A percentile compares a stretch with the other conserved stretches of the same genome.
These are phyloP conservation scores for Oryza coarctata DNA, from an alignment of 176 grass and related monocot genomes.

Conservation along the genomic window DNA sequence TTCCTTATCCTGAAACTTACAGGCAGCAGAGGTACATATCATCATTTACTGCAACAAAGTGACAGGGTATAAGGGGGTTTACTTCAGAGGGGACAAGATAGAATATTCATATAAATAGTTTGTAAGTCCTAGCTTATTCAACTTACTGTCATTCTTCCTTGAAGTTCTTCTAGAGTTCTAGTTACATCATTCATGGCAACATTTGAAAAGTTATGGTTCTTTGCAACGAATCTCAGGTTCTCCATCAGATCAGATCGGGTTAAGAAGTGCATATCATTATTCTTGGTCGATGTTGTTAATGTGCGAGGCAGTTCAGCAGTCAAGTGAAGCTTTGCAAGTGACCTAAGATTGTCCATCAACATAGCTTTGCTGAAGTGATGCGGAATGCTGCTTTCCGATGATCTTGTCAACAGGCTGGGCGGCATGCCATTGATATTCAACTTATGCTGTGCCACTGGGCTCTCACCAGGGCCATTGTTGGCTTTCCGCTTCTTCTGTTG, in stretches of 20 bases:
- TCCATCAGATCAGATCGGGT: neutral
- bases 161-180: neutral
- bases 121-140: neutral
- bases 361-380: neutral
- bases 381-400: neutral
- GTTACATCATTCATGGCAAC: neutral
- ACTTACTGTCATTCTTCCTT: neutral
- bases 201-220: neutral
- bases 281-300: neutral
- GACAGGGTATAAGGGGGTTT: neutral
- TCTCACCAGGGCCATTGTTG: neutral
- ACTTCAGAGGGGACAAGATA: neutral
- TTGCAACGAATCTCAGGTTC: conserved; percentile 2
- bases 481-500: conserved; percentile 10
- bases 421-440: neutral
- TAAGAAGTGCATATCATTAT: neutral
- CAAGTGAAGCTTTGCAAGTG: neutral
- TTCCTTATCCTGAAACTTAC: neutral
- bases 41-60: neutral
- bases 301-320: neutral
- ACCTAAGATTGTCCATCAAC: neutral
- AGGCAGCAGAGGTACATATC: neutral
- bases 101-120: neutral
- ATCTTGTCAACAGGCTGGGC: neutral
- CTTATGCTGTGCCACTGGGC: neutral